Evolutionary conservation across 257 asterid genomes (phyloP), one percentile per base, ranked within the genome.

Genomic region (Pogostemon cablin): DNA sequence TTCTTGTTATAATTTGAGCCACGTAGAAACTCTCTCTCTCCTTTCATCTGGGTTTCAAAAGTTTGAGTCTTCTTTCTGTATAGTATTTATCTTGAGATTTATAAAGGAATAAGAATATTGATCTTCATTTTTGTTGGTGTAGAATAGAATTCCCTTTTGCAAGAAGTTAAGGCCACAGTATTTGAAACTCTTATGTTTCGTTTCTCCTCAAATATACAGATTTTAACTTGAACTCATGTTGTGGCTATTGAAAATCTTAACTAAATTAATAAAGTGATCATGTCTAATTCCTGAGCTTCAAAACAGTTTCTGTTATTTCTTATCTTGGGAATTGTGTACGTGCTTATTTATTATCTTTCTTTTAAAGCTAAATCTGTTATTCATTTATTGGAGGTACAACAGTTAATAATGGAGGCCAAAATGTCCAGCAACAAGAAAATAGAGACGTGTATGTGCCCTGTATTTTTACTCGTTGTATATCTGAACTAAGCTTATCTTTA

Each of bases 391-490:
- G 68, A 79, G 86, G 83, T 68, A 15, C 34, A 83, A 71, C 67
- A 37, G 52, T 76, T 72, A n/a, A 48, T 48, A 41, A 78, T 69
- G 83, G 76, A 81, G 80, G 70, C 79, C 42, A 53, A 73, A 43
- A 86, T 88, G 96, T 73, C 89, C 1, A 88, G 81, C 57, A 85
- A 81, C 81, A 88, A 89, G 86, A 81, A 80, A 57, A 71, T 63
- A 9, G 84, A 82, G 67, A 84, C 84, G 60, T 17, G 96, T 88
- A 86, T 72, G 74, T 32, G 60, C 32, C 54, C 66, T 55, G 11
- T 56, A 43, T 9, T 35, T 32, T 9, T 57, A 10, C 62, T 56
- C 40, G 4, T 4, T 34, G 8, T 55, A 55, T 6, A 55, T 32
- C 12, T 55, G 9, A 55, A 25, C 9, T 55, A 25, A 55, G n/a